A percentile compares a stretch with the other conserved stretches of the same genome.
These are phyloP conservation scores for Kwoniella europaea DNA, from an alignment of 768 basidiomycete genomes.

Conservation along the genomic window DNA sequence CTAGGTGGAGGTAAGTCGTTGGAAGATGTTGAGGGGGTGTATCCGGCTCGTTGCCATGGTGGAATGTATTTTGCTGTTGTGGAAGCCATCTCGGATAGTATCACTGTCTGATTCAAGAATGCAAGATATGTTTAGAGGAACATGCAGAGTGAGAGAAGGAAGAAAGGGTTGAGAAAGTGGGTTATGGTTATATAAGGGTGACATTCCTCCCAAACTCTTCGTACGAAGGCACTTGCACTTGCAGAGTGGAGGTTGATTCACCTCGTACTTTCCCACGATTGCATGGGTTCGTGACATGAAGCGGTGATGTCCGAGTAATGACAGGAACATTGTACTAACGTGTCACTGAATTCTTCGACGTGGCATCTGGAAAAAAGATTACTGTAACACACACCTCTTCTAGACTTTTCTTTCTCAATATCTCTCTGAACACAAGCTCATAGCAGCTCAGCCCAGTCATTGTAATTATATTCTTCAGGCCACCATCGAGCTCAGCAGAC, in stretches of 20 bases:
- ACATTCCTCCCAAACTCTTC: not conserved
- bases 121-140: not conserved
- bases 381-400: not conserved
- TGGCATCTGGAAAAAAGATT: not conserved
- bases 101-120: not conserved
- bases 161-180: not conserved
- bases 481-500: not conserved
- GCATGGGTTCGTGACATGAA: not conserved
- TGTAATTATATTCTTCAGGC: not conserved
- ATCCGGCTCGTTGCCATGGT: slow-evolving; percentile 30
- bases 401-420: not conserved
- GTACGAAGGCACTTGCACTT: slow-evolving; percentile 7
- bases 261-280: slow-evolving; percentile 2
- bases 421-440: not conserved
- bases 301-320: not conserved
- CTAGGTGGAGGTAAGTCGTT: slow-evolving; percentile 12
- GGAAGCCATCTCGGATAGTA: not conserved
- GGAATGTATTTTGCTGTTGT: slow-evolving; percentile 32
- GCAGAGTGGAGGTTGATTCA: slow-evolving; percentile 5
- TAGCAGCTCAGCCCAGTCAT: not conserved
- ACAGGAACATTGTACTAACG: not conserved
- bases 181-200: too few species aligned
- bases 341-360: slow-evolving; percentile 1
- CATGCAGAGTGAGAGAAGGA: not conserved
- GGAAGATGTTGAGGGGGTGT: slow-evolving; percentile 10